These are phyloP conservation scores for Calocybe indica DNA, from an alignment of 768 basidiomycete genomes.

Conservation along the genomic window DNA sequence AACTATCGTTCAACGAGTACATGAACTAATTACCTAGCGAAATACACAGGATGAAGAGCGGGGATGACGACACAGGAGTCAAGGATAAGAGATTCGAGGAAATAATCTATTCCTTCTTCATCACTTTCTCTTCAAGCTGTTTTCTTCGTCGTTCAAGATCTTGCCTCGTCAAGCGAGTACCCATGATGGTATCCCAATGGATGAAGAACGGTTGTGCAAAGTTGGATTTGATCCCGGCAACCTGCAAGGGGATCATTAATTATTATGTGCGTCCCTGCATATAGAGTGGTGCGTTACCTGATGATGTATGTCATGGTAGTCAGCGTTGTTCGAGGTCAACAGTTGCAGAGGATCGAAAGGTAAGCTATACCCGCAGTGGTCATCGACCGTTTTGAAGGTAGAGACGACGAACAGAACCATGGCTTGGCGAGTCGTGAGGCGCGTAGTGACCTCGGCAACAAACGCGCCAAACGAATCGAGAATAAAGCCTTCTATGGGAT, in stretches of 20 bases:
- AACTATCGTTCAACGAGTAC: neutral
- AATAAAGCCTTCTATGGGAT: conserved; percentile 90
- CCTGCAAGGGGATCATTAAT: conserved; percentile 23
- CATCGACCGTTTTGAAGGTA: conserved; percentile 90
- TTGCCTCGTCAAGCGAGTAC: conserved; percentile 75
- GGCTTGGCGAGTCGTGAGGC: conserved; percentile 78
- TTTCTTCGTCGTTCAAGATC: conserved; percentile 50
- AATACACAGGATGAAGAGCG: neutral
- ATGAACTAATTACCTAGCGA: neutral
- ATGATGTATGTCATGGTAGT: conserved; percentile 98
- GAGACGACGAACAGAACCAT: conserved; percentile 78
- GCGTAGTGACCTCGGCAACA: conserved; percentile 63
- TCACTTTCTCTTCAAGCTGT: conserved; percentile 22
- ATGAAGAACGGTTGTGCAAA: conserved; percentile 95
- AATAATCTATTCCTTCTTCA: neutral
- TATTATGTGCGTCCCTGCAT: neutral
- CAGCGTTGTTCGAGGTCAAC: conserved; percentile 82
- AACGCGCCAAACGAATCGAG: conserved; percentile 81
- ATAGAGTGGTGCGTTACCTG: conserved; percentile 45
- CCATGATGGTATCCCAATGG: conserved; percentile 85
- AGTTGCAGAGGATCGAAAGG: conserved; percentile 92
- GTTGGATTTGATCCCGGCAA: conserved; percentile 89
- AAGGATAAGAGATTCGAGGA: neutral
- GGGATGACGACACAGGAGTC: neutral
- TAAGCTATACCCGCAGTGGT: conserved; percentile 87